A percentile compares a stretch with the other conserved stretches of the same genome.
Conservation (phyloP, 805 yeast species). For the Saccharomycopsis javanensis region DNA sequence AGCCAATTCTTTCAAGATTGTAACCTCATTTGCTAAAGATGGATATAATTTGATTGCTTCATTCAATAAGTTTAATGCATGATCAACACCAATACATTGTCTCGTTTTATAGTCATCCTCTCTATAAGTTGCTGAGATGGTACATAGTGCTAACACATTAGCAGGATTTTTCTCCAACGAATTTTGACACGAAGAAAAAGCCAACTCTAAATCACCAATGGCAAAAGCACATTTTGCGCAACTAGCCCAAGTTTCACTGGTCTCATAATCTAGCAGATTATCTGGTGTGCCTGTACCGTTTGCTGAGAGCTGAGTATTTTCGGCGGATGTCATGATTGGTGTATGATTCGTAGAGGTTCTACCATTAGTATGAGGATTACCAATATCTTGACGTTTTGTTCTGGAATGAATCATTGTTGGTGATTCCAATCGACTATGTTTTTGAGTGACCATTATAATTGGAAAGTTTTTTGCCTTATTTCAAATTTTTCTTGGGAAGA, state of each 20-base stretch:
- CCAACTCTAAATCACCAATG: conserved; percentile 25
- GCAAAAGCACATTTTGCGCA: conserved; percentile 15
- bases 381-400: conserved; percentile 15
- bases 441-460: background rate
- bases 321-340: background rate
- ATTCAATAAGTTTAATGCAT: conserved; percentile 33
- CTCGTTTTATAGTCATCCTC: conserved; percentile 31
- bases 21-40: conserved; percentile 30
- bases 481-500: no score
- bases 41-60: conserved; percentile 31
- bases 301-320: background rate
- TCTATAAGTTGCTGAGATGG: conserved; percentile 34
- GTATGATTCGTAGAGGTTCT: background rate
- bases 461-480: no score
- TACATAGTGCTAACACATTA: conserved; percentile 33
- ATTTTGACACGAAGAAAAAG: conserved; percentile 34
- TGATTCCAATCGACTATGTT: conserved; percentile 13
- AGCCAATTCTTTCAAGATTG: conserved; percentile 40
- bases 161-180: conserved; percentile 36
- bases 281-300: background rate
- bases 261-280: conserved; percentile 9
- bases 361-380: conserved; percentile 1
- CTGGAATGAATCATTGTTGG: conserved; percentile 13
- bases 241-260: conserved; percentile 19
- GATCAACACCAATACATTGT: conserved; percentile 32